A percentile compares a stretch with the other conserved stretches of the same genome.
phyloP scores from a whole-genome alignment of 768 basidiomycete genomes.

The Ramaria sp. region DNA sequence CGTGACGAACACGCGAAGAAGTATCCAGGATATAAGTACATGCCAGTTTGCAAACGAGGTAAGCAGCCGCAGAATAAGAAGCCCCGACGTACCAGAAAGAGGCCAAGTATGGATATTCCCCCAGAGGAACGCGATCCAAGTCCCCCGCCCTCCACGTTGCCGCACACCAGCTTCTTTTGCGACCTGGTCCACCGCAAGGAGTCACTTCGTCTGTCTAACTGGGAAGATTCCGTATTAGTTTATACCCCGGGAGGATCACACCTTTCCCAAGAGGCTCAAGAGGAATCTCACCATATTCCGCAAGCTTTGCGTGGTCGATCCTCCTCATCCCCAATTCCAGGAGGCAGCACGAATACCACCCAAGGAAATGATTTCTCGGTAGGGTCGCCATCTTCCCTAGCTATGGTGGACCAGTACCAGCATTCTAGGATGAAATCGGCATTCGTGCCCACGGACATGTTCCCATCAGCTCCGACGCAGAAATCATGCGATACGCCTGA shows the following conservation, averaged over 20 bases:
- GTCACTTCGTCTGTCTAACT: not conserved
- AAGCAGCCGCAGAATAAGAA: not conserved
- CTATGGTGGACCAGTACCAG: too few species aligned
- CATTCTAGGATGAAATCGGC: not conserved
- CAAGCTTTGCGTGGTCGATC: not conserved
- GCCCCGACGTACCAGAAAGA: not conserved
- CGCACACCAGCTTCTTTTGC: not conserved
- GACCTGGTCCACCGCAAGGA: not conserved
- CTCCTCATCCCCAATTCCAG: not conserved
- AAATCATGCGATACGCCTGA: not conserved
- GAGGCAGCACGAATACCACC: not conserved
- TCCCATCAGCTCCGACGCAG: not conserved
- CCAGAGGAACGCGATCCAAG: not conserved
- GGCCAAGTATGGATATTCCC: not conserved
- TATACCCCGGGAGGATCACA: not conserved
- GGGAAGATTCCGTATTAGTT: conserved; percentile 1
- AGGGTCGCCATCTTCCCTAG: too few species aligned
- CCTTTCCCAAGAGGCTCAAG: not conserved
- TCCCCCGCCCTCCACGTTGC: not conserved
- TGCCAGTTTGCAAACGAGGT: not conserved
- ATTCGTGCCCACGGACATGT: not conserved
- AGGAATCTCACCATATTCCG: not conserved
- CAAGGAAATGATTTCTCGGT: too few species aligned
- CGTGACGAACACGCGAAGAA: not conserved
- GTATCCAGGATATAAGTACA: conserved; percentile 8